phyloP scores from a whole-genome alignment of 1,139 yeast species.

The Geotrichum reessii region DNA sequence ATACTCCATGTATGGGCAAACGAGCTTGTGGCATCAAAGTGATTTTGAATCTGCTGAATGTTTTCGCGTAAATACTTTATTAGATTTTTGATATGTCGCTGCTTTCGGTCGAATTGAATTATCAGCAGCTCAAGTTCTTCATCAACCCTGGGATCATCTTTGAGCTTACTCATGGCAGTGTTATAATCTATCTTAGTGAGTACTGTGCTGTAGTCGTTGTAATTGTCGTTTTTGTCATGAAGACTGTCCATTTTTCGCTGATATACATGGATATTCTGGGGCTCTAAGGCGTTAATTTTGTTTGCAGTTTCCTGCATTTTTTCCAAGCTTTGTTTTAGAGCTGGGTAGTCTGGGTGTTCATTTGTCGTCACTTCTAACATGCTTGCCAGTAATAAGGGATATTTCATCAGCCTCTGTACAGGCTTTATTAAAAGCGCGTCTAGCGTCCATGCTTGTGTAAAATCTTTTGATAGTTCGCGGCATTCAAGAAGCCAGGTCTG shows the following conservation, averaged over 20 bases:
- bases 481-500: constrained; percentile 34
- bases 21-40: constrained; percentile 24
- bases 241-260: not conserved
- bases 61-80: constrained; percentile 23
- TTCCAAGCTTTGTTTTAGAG: constrained; percentile 29
- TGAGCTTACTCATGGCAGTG: constrained; percentile 17
- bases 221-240: not conserved
- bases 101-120: constrained; percentile 21
- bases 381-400: constrained; percentile 36
- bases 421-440: constrained; percentile 41
- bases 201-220: not conserved
- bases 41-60: constrained; percentile 22
- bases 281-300: constrained; percentile 26
- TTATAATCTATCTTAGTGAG: constrained; percentile 6
- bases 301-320: constrained; percentile 29
- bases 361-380: constrained; percentile 29
- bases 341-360: constrained; percentile 32
- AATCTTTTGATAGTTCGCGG: constrained; percentile 25
- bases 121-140: constrained; percentile 22
- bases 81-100: constrained; percentile 20
- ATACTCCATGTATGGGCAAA: constrained; percentile 27
- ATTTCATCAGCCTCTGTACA: constrained; percentile 40
- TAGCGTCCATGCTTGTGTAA: constrained; percentile 40
- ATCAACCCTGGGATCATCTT: constrained; percentile 24
- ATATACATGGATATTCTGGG: constrained; percentile 3